Evolutionary conservation across 768 basidiomycete genomes (phyloP), one percentile per base, ranked within the genome.

Genomic region (Tulasnella sp.): DNA sequence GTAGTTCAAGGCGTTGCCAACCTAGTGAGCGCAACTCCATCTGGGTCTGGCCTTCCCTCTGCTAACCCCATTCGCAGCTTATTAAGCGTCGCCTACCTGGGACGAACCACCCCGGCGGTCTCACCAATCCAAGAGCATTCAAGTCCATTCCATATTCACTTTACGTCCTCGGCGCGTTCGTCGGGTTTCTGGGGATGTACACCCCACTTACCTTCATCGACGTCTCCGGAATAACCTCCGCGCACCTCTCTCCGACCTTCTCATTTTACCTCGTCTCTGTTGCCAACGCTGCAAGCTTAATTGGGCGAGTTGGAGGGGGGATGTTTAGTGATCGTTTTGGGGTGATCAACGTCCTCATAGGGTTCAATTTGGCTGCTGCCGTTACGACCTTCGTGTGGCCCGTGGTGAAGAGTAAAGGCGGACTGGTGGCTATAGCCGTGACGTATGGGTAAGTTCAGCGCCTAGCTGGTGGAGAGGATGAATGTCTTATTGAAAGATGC

Each of bases 381-480:
- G 78, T 86, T 35, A 76, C 88, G 44, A 90, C 90, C 0, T 88
- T 87, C 75, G 81, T 81, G 3, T 94, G 92, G 92, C 92, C 91
- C 42, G 82, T 77, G 35, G n/a, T 22, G 22, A 59, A 5, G 26
- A 59, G 7, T 7, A 75, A 84, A 68, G 81, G 78, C 0, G 80
- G 82, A 0, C 80, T 88, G 37, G 81, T 90, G 3, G 84, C 79
- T 5, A 77, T 92, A 40, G 82, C 86, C 0, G 76, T 90, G 6
- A 73, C 88, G 11, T 92, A 91, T 75, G 90, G 90, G 88, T 47
- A 26, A 22, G 44, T 47, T 6, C 19, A 44, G 6, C 22, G 42
- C 16, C 42, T 3, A 44, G 42, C 22, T n/a, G 42, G n/a, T n/a
- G n/a, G n/a, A n/a, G n/a, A n/a, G n/a, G n/a, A n/a, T n/a, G n/a